phyloP scores from a whole-genome alignment of 768 basidiomycete species.

The Mycena polygramma region DNA sequence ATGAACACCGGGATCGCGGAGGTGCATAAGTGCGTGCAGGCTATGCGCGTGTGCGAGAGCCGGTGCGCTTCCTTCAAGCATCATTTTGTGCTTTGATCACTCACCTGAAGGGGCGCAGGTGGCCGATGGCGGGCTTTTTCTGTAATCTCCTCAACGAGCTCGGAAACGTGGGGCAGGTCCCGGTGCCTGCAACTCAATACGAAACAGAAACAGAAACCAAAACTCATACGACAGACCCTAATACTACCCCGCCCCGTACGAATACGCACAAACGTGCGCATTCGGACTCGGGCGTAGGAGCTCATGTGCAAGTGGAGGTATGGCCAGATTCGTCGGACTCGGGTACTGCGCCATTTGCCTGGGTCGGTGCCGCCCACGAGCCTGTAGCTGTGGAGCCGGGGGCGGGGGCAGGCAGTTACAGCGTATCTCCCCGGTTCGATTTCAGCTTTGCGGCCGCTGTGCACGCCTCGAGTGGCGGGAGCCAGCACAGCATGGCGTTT shows the following conservation, averaged over 20 bases:
- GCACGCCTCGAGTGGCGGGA: no score
- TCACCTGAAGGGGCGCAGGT: constrained; percentile 43
- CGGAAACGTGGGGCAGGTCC: constrained; percentile 2
- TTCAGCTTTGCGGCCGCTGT: no score
- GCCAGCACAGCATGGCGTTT: not conserved
- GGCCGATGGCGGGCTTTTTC: constrained; percentile 57
- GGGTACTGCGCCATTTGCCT: not conserved
- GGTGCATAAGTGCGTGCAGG: constrained; percentile 69
- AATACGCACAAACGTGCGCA: not conserved
- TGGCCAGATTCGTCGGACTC: not conserved
- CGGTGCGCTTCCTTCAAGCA: constrained; percentile 44
- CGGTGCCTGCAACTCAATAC: not conserved
- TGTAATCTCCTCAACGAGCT: constrained; percentile 42
- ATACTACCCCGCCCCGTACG: not conserved
- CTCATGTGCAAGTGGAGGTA: not conserved
- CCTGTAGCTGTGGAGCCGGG: no score
- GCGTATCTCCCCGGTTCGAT: no score
- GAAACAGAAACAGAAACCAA: not conserved
- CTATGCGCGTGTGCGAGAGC: constrained; percentile 56
- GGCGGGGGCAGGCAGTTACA: no score
- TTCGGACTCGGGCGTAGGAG: not conserved
- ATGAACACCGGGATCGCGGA: constrained; percentile 67
- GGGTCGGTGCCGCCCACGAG: constrained; percentile 14
- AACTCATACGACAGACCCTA: no score
- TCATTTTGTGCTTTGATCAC: no score